Percentiles rank a stretch among this genome's conserved stretches.
phyloP scores from a whole-genome alignment of 805 yeast genomes.

The Lachancea fermentati region DNA sequence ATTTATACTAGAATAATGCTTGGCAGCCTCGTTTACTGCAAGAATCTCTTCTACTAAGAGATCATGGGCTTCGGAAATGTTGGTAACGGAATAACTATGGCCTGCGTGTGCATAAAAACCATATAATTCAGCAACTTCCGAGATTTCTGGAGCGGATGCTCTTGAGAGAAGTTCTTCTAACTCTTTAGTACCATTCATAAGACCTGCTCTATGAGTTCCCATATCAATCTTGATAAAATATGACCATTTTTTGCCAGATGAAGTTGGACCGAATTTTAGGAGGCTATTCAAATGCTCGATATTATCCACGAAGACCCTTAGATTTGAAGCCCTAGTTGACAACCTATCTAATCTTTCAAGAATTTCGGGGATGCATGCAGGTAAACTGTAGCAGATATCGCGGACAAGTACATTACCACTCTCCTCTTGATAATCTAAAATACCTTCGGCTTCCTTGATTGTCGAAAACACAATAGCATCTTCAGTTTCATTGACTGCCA shows the following conservation, averaged over 20 bases:
- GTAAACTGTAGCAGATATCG: constrained; percentile 55
- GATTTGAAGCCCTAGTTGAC: constrained; percentile 36
- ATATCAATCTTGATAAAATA: constrained; percentile 62
- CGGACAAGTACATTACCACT: constrained; percentile 26
- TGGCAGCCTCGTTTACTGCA: constrained; percentile 51
- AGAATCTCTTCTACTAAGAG: constrained; percentile 49
- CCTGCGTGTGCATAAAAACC: constrained; percentile 83
- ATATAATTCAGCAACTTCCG: constrained; percentile 39
- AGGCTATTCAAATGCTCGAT: constrained; percentile 48
- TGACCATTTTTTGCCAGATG: constrained; percentile 42
- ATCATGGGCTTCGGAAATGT: constrained; percentile 42
- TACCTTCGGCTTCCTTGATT: constrained; percentile 55
- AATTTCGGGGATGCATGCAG: constrained; percentile 45
- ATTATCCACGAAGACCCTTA: constrained; percentile 59
- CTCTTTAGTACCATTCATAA: constrained; percentile 29
- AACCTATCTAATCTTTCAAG: constrained; percentile 44
- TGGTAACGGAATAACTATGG: constrained; percentile 52
- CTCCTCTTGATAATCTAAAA: constrained; percentile 32
- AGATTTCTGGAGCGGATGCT: constrained; percentile 23
- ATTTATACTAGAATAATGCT: constrained; percentile 1
- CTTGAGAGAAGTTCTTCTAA: constrained; percentile 36
- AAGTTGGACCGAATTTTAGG: constrained; percentile 31
- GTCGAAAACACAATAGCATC: constrained; percentile 62
- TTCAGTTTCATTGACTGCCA: constrained; percentile 32
- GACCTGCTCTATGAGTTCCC: constrained; percentile 72